These are phyloP conservation scores for Ustilago cynodontis DNA, from an alignment of 1,284 basidiomycete species.

Conservation along the genomic window DNA sequence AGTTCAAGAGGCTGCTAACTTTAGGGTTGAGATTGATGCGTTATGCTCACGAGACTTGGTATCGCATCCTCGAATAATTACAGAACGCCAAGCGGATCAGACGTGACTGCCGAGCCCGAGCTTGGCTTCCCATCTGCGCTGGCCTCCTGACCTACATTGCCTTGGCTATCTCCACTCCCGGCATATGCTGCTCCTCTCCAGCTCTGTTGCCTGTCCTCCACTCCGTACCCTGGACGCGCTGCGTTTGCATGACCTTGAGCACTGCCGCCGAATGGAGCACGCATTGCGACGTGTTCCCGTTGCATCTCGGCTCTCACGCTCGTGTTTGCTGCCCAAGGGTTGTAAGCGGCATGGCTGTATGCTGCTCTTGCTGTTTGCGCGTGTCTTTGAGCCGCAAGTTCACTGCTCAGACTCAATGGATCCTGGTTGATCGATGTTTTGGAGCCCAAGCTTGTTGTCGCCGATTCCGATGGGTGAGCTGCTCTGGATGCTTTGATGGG, in stretches of 20 bases:
- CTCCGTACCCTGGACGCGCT: conserved; percentile 6
- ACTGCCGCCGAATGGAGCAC: conserved; percentile 5
- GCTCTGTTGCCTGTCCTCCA: conserved; percentile 15
- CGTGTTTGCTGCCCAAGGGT: conserved; percentile 41
- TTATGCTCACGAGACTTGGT: background rate
- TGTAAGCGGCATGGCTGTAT: conserved; percentile 16
- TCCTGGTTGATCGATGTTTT: background rate
- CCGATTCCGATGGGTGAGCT: background rate
- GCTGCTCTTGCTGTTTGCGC: background rate
- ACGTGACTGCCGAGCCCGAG: conserved; percentile 16
- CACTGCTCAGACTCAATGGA: background rate
- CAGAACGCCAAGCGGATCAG: conserved; percentile 41
- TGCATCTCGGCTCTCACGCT: conserved; percentile 43
- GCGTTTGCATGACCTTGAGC: background rate
- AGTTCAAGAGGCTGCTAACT: background rate
- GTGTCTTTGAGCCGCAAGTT: background rate
- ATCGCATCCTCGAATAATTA: background rate
- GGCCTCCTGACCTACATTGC: background rate
- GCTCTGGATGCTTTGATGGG: conserved; percentile 10
- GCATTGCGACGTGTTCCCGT: conserved; percentile 44
- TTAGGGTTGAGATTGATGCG: background rate
- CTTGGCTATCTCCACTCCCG: background rate
- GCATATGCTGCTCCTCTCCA: conserved; percentile 9
- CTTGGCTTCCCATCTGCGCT: conserved; percentile 4
- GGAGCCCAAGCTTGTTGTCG: background rate